Evolutionary conservation across 2,329 filamentous ascomycete genomes (phyloP).

Genomic region (Stemphylium beticola): DNA sequence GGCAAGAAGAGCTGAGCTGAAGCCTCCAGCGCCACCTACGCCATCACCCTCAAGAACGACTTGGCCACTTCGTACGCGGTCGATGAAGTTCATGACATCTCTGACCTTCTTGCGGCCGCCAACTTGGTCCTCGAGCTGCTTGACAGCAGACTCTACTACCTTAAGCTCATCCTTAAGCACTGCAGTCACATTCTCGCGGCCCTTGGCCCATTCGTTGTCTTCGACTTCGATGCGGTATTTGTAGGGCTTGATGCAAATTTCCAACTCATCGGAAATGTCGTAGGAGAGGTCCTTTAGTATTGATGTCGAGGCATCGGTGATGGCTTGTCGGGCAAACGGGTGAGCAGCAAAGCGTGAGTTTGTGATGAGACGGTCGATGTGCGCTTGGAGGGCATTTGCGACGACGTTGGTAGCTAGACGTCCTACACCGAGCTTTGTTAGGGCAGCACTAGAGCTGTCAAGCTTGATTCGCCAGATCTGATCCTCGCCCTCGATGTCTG

Average conservation of each 20-base stretch:
- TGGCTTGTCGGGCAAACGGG: constrained; percentile 91
- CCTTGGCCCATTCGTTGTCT: constrained; percentile 84
- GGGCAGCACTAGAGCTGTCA: constrained; percentile 84
- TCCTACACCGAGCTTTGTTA: constrained; percentile 94
- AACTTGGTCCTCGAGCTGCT: constrained; percentile 75
- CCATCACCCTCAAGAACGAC: constrained; percentile 84
- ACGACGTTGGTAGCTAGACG: constrained; percentile 91
- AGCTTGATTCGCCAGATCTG: constrained; percentile 94
- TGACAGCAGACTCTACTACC: constrained; percentile 80
- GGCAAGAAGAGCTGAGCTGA: constrained; percentile 82
- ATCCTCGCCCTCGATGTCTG: constrained; percentile 73
- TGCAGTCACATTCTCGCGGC: constrained; percentile 78
- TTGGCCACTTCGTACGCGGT: constrained; percentile 86
- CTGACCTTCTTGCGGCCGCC: constrained; percentile 83
- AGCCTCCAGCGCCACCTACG: constrained; percentile 86
- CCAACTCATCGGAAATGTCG: constrained; percentile 95
- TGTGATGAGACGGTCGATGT: constrained; percentile 78
- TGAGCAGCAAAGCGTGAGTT: constrained; percentile 87
- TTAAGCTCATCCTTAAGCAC: constrained; percentile 87
- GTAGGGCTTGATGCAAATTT: constrained; percentile 99
- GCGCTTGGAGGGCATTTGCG: constrained; percentile 81
- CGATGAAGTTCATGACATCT: constrained; percentile 90
- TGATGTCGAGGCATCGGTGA: constrained; percentile 84
- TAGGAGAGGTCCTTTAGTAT: constrained; percentile 96
- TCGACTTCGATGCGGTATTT: constrained; percentile 98